Conservation (phyloP, 2,329 filamentous ascomycete species). For the Penicillium concentricum region DNA sequence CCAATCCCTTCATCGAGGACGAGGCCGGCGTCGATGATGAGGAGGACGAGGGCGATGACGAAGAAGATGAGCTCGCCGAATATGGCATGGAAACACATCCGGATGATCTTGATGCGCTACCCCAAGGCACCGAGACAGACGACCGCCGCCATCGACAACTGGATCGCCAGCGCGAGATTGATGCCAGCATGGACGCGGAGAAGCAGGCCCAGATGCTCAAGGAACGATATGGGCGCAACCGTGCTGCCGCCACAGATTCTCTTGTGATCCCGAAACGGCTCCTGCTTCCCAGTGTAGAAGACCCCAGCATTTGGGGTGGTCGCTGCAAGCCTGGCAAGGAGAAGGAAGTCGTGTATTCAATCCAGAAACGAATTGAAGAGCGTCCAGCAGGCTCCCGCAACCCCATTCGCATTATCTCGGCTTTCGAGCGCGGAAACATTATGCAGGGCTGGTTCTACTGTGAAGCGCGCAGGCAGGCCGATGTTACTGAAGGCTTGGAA, state of each 20-base stretch:
- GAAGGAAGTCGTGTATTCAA: conserved; percentile 79
- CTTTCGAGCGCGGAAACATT: conserved; percentile 82
- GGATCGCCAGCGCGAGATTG: conserved; percentile 84
- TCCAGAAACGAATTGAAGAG: conserved; percentile 87
- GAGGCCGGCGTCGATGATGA: conserved; percentile 97
- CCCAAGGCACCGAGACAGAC: conserved; percentile 74
- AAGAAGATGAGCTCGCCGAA: conserved; percentile 81
- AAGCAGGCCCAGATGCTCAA: conserved; percentile 84
- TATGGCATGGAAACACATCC: conserved; percentile 88
- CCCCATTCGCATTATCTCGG: conserved; percentile 79
- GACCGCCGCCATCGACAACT: conserved; percentile 92
- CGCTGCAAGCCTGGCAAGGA: conserved; percentile 95
- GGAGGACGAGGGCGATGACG: conserved; percentile 83
- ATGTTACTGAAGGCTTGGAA: conserved; percentile 79
- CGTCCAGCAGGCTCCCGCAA: conserved; percentile 69
- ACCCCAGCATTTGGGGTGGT: conserved; percentile 93
- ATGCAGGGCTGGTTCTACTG: conserved; percentile 97
- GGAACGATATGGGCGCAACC: conserved; percentile 81
- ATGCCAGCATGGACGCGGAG: conserved; percentile 86
- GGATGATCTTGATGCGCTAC: conserved; percentile 77
- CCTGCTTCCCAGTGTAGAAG: conserved; percentile 86
- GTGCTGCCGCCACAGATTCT: conserved; percentile 65
- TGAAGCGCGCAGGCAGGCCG: conserved; percentile 81
- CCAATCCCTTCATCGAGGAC: conserved; percentile 91
- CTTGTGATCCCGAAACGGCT: conserved; percentile 80